phyloP scores from a whole-genome alignment of 139 green algal species.

The Cymbomonas tetramitiformis region DNA sequence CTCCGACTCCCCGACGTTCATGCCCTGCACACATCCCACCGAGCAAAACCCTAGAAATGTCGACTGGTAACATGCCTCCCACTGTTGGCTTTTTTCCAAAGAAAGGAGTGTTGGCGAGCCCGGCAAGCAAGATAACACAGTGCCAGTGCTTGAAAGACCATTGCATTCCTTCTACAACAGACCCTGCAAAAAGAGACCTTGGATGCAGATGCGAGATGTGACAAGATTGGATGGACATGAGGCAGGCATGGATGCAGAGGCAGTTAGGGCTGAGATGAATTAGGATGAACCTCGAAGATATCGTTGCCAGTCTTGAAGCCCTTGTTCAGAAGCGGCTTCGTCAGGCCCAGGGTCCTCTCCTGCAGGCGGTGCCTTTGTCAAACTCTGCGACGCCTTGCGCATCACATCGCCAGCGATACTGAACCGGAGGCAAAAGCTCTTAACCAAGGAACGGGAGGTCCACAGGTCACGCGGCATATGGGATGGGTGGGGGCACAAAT shows the following conservation, averaged over 20 bases:
- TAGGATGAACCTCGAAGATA: too few species aligned
- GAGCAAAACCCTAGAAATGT: constrained; percentile 62
- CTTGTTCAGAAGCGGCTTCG: too few species aligned
- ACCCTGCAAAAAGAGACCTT: too few species aligned
- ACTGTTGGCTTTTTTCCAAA: constrained; percentile 9
- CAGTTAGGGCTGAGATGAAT: too few species aligned
- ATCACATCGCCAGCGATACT: constrained; percentile 22
- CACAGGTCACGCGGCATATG: constrained; percentile 69
- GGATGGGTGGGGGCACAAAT: constrained; percentile 58
- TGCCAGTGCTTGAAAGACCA: too few species aligned
- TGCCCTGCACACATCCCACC: constrained; percentile 60
- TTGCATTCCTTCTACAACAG: too few species aligned
- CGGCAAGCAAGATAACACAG: too few species aligned
- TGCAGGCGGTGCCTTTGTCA: background rate
- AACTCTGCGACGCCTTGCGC: background rate
- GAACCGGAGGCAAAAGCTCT: background rate
- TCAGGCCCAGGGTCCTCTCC: background rate
- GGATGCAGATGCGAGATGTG: too few species aligned
- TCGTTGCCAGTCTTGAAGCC: too few species aligned
- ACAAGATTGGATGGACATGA: too few species aligned
- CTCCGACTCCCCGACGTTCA: constrained; percentile 33
- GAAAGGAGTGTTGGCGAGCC: too few species aligned
- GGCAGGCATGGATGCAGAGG: too few species aligned
- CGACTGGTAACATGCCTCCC: constrained; percentile 41
- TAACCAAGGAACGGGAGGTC: background rate